Evolutionary conservation across 2,329 filamentous ascomycete genomes (phyloP).

Genomic region (Phyllosticta citriasiana): DNA sequence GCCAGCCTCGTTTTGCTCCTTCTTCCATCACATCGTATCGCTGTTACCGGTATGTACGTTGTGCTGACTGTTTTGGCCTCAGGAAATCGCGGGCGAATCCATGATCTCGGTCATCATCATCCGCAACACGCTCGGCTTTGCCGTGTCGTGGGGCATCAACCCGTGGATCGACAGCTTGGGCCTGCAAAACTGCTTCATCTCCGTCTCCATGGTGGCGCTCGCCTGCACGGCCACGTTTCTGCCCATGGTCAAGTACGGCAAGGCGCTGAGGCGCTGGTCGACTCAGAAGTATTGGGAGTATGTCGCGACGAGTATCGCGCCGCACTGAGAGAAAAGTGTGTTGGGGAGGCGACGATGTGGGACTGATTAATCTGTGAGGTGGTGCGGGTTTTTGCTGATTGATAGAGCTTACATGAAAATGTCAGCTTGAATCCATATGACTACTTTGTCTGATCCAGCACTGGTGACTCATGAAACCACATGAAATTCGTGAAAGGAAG

Average conservation of each 20-base stretch:
- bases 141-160: constrained; percentile 40
- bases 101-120: constrained; percentile 41
- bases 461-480: too few relatives aligned
- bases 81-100: constrained; percentile 38
- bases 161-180: constrained; percentile 35
- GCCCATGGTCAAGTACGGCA: constrained; percentile 41
- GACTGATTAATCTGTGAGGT: too few relatives aligned
- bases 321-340: background rate
- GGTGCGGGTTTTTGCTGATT: too few relatives aligned
- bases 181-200: constrained; percentile 33
- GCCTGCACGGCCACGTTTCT: constrained; percentile 30
- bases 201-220: constrained; percentile 33
- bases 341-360: background rate
- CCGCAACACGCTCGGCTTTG: constrained; percentile 42
- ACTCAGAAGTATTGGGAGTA: constrained; percentile 30
- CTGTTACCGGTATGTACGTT: too few relatives aligned
- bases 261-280: constrained; percentile 30
- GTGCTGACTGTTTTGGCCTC: constrained; percentile 16
- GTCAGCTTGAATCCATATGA: too few relatives aligned
- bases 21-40: background rate
- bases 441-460: too few relatives aligned
- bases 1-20: background rate
- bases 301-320: constrained; percentile 17
- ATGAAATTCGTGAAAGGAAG: too few relatives aligned
- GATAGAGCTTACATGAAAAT: too few relatives aligned